Conservation (phyloP, 2,329 filamentous ascomycete species). For the Cordyceps pruinosa region DNA sequence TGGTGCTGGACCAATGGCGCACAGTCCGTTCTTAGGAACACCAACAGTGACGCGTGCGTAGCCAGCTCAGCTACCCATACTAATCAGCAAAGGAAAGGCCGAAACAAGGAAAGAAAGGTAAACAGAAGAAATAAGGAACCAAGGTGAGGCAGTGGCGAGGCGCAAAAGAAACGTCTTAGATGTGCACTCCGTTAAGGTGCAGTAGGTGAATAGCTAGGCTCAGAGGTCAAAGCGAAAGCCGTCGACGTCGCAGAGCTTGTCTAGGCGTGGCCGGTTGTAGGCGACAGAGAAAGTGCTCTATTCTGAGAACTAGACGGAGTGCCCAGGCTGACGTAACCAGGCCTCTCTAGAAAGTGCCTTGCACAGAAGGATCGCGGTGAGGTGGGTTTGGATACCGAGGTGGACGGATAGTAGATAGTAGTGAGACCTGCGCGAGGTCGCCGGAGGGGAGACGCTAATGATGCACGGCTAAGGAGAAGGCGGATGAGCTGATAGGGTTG, state of each 20-base stretch:
- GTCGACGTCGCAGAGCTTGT: neutral
- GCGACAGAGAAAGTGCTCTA: neutral
- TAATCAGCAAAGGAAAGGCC: neutral
- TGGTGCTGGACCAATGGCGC: neutral
- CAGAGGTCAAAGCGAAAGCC: constrained; percentile 7
- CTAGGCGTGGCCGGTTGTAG: neutral
- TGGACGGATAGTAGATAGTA: neutral
- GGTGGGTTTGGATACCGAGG: neutral
- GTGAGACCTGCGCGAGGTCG: neutral
- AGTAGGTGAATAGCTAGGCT: neutral
- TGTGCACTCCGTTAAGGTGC: neutral
- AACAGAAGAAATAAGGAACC: neutral
- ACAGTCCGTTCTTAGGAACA: neutral
- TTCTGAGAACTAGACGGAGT: neutral
- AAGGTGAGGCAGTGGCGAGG: neutral
- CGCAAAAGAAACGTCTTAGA: neutral
- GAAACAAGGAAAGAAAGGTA: neutral
- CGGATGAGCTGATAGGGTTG: neutral
- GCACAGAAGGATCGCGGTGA: neutral
- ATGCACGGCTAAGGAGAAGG: neutral
- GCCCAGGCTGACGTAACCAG: neutral
- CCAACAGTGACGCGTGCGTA: no score
- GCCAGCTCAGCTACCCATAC: neutral
- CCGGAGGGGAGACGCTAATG: neutral
- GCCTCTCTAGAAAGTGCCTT: neutral